These are phyloP conservation scores for Pichia sp. DNA, from an alignment of 1,139 yeast species.

Conservation along the genomic window DNA sequence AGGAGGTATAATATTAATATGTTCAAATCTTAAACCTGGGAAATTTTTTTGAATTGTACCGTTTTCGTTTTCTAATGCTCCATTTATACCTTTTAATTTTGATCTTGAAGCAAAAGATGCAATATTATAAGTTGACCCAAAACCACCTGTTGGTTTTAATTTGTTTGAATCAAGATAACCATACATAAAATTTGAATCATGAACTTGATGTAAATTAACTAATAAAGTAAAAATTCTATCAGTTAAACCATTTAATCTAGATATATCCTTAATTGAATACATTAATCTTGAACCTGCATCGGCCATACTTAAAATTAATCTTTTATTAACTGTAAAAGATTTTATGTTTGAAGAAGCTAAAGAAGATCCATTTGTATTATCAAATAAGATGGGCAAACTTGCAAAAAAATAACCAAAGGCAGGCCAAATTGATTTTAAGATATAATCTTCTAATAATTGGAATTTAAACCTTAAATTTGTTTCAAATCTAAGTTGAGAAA, in stretches of 20 bases:
- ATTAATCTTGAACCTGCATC: slow-evolving; percentile 96
- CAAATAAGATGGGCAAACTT: slow-evolving; percentile 69
- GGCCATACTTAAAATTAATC: slow-evolving; percentile 83
- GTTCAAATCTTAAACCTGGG: slow-evolving; percentile 75
- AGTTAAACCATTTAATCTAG: slow-evolving; percentile 85
- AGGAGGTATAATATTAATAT: slow-evolving; percentile 79
- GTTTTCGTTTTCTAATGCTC: slow-evolving; percentile 24
- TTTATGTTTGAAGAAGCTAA: slow-evolving; percentile 58
- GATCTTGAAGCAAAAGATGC: slow-evolving; percentile 27
- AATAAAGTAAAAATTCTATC: slow-evolving; percentile 75
- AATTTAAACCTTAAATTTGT: slow-evolving; percentile 53
- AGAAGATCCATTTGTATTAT: slow-evolving; percentile 13
- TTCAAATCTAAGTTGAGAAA: slow-evolving; percentile 40
- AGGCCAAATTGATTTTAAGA: slow-evolving; percentile 89
- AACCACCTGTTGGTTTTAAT: slow-evolving; percentile 20
- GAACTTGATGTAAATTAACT: slow-evolving; percentile 74
- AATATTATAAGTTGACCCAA: slow-evolving; percentile 35
- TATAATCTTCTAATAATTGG: slow-evolving; percentile 76
- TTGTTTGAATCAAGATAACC: slow-evolving; percentile 33
- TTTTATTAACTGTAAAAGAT: slow-evolving; percentile 82
- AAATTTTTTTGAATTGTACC: slow-evolving; percentile 82
- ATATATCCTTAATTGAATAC: slow-evolving; percentile 92
- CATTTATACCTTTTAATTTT: slow-evolving; percentile 14
- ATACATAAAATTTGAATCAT: slow-evolving; percentile 60
- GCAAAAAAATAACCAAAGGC: slow-evolving; percentile 89